Percentiles rank a stretch among this genome's conserved stretches.
Conservation (phyloP, 208 protist genomes). For the Trypanosoma congolense region DNA sequence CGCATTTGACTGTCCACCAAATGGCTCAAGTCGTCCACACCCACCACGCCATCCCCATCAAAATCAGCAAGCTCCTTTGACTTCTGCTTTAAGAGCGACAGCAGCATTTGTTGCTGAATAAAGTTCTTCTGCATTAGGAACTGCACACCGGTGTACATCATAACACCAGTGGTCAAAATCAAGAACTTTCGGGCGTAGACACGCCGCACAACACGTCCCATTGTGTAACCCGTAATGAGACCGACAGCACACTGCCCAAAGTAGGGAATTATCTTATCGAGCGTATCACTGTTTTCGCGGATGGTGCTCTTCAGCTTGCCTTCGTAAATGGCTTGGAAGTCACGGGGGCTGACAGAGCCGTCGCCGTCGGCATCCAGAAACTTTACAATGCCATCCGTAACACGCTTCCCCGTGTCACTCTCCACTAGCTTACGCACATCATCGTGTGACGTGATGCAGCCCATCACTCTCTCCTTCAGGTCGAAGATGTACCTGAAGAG, state of each 20-base stretch:
- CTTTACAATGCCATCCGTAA: constrained; percentile 26
- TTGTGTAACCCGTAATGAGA: constrained; percentile 29
- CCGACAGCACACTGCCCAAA: constrained; percentile 47
- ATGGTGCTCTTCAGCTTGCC: constrained; percentile 30
- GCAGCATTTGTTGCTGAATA: constrained; percentile 41
- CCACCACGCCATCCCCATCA: constrained; percentile 50
- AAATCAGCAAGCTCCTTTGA: constrained; percentile 44
- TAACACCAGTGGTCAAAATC: constrained; percentile 34
- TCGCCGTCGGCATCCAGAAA: constrained; percentile 57
- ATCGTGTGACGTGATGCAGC: constrained; percentile 22
- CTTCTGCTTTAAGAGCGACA: constrained; percentile 42
- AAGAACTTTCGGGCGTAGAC: constrained; percentile 36
- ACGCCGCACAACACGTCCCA: constrained; percentile 30
- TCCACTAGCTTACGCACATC: constrained; percentile 32
- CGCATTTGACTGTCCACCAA: constrained; percentile 53
- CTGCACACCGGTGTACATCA: constrained; percentile 40
- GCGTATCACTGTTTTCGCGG: constrained; percentile 17
- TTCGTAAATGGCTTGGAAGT: constrained; percentile 71
- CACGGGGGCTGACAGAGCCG: constrained; percentile 50
- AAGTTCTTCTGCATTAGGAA: constrained; percentile 62
- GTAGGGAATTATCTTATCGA: constrained; percentile 51
- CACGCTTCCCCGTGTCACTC: constrained; percentile 32
- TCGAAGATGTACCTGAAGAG: constrained; percentile 47
- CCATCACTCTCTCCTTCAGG: constrained; percentile 33
- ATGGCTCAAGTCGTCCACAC: constrained; percentile 41